Evolutionary conservation across 2,329 filamentous ascomycete species (phyloP).

Genomic region (Podosphaera fusca): DNA sequence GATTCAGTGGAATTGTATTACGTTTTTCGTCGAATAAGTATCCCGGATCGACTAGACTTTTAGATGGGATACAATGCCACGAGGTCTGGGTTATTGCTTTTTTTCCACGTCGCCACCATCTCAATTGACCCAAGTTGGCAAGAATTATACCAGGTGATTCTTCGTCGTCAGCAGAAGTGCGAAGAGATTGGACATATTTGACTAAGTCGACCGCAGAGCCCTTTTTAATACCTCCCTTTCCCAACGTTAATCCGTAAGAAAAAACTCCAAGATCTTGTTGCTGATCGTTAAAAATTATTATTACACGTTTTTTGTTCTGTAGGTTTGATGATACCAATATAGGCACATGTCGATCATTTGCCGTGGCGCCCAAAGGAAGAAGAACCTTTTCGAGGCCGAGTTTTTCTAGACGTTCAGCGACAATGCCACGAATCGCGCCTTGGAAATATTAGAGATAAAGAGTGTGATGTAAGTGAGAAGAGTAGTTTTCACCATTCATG

Average conservation of each 20-base stretch:
- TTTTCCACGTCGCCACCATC: conserved; percentile 46
- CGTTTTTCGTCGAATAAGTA: conserved; percentile 26
- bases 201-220: conserved; percentile 50
- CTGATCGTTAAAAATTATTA: conserved; percentile 53
- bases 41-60: conserved; percentile 35
- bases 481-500: conserved; percentile 39
- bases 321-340: conserved; percentile 43
- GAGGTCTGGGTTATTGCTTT: conserved; percentile 33
- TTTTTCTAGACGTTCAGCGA: conserved; percentile 35
- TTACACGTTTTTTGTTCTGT: conserved; percentile 31
- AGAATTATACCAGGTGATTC: conserved; percentile 40
- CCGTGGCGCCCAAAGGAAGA: conserved; percentile 32
- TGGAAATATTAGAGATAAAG: background rate
- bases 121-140: conserved; percentile 53
- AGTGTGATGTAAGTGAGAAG: background rate
- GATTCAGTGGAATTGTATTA: conserved; percentile 41
- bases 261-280: conserved; percentile 52
- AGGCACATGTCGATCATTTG: conserved; percentile 34
- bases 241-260: conserved; percentile 42
- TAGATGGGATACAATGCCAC: conserved; percentile 35
- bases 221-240: conserved; percentile 38
- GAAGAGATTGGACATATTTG: conserved; percentile 18
- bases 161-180: conserved; percentile 5
- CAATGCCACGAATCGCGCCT: conserved; percentile 26
- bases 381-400: conserved; percentile 35